Base-by-base conservation (phyloP, 2,329 filamentous ascomycete genomes). In the Metarhizium sp. region DNA sequence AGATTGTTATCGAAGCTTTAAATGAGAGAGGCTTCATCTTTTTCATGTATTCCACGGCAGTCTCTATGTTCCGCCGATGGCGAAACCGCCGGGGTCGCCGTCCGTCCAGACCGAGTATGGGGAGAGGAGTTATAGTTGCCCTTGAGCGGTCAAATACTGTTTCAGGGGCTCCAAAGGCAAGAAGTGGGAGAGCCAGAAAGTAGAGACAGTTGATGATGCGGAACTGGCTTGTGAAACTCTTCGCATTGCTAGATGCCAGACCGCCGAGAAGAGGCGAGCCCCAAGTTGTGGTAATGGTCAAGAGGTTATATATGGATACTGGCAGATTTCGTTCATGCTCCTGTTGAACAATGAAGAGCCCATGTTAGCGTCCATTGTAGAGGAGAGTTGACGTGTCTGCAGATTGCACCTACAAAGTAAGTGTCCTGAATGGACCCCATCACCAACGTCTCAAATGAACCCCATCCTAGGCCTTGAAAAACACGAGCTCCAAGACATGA, bases 381-480 rank as follows among this genome's bases (percentile, higher is more conserved):
- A 6, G 11, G 30, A 30, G 11, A 4, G 5, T 25, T 11, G 6
- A 32, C 7, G 29, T 5, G 25, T 34, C 13, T n/a, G 20, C 4
- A 14, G 13, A 29, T 18, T 8, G 11, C 8, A 66, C 77, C 66
- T 64, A 82, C 79, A 62, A 80, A 83, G 63, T 75, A 84, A 1
- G 77, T 78, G 59, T 84, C 81, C 50, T 79, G 74, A 51, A 84
- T 77, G 2, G 76, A 78, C 2, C 72, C 73, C 36, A 77, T 66
- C 34, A 81, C 69, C 43, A 84, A 65, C 5, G 73, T 75, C 59
- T 84, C 81, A 57, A 83, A 80, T 11, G 76, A 75, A 6, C 80
- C 80, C 77, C 81, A 82, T n/a, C 77, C 80, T 0, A 84, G 55
- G 1, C 79, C 80, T 61, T 83, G 79, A 38, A 84, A 71, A 18